A percentile compares a stretch with the other conserved stretches of the same genome.
phyloP scores from a whole-genome alignment of 2,329 filamentous ascomycete species.

The Colletotrichum acutatum region DNA sequence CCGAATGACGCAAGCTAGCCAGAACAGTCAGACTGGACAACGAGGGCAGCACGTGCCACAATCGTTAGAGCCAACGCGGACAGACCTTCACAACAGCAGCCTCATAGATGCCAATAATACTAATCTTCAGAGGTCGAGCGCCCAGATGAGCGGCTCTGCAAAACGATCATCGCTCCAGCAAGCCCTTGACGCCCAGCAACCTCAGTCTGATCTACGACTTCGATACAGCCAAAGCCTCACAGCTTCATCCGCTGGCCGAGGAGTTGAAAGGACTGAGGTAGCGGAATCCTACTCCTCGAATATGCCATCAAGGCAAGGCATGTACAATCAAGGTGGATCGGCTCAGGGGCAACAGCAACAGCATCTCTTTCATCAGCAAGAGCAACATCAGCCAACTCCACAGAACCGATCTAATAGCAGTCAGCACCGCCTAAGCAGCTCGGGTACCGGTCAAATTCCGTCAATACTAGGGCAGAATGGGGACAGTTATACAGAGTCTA shows the following conservation, averaged over 20 bases:
- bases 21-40: background rate
- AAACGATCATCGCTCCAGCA: background rate
- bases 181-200: background rate
- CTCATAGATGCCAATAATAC: background rate
- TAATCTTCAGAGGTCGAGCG: background rate
- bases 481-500: background rate
- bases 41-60: background rate
- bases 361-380: background rate
- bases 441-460: background rate
- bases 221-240: background rate
- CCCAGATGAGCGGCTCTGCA: background rate
- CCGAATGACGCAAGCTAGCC: background rate
- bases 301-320: constrained; percentile 1
- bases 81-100: background rate
- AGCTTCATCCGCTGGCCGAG: background rate
- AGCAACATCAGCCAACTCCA: background rate
- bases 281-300: background rate
- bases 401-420: constrained; percentile 14
- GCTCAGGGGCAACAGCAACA: background rate
- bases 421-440: constrained; percentile 31
- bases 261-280: background rate
- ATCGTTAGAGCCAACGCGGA: background rate
- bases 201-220: background rate
- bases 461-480: background rate
- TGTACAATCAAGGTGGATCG: constrained; percentile 6